Conservation (phyloP, 1,284 basidiomycete genomes). For the Rhodotorula sp. region DNA sequence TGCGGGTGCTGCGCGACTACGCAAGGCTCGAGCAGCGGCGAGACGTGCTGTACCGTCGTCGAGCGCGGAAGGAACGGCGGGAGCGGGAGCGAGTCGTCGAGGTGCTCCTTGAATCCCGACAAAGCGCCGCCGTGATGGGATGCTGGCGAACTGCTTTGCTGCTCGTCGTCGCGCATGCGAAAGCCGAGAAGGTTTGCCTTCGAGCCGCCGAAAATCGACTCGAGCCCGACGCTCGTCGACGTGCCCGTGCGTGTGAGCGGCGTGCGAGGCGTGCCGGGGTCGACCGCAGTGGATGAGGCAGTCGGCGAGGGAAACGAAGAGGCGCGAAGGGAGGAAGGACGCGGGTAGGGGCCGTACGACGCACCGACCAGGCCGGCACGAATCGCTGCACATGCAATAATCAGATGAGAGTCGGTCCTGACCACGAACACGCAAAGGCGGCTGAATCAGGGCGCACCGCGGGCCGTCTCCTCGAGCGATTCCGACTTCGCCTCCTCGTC, state of each 20-base stretch:
- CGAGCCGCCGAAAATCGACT: not conserved
- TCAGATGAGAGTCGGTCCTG: too few species aligned
- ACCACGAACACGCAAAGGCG: too few species aligned
- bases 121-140: too few species aligned
- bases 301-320: not conserved
- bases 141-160: not conserved
- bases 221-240: not conserved
- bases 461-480: too few species aligned
- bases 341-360: slow-evolving; percentile 36
- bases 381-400: too few species aligned
- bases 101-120: not conserved
- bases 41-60: not conserved
- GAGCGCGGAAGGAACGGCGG: too few species aligned
- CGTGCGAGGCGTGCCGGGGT: not conserved
- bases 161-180: too few species aligned
- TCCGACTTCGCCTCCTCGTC: too few species aligned
- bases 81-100: not conserved
- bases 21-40: slow-evolving; percentile 42
- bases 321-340: slow-evolving; percentile 12
- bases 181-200: not conserved
- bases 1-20: slow-evolving; percentile 47
- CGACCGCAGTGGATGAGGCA: slow-evolving; percentile 12
- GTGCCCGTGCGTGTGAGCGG: not conserved
- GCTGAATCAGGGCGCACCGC: too few species aligned
- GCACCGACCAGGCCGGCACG: slow-evolving; percentile 30